Base-by-base conservation (phyloP, 257 asterid genomes). In the Henckelia pumila region DNA sequence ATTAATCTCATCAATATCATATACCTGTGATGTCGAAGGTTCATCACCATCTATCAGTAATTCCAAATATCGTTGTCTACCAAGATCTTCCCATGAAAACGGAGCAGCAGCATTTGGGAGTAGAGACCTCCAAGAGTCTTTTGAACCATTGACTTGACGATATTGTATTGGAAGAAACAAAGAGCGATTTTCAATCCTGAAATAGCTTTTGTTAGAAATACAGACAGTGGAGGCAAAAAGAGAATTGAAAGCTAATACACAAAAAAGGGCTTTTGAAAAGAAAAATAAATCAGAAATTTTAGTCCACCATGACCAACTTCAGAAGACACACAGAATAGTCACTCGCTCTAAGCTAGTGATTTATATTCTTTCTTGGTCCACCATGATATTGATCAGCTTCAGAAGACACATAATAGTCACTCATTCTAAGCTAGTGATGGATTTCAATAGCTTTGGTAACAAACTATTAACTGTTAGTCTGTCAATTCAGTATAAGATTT, bases 1-100 rank as follows among this genome's bases (percentile, higher is more conserved):
- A 78, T 76, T 77, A 70, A 83, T 85, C 84, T 88, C 96, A 71
- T 94, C 99, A 72, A 94, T 94, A 75, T 94, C 86, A 63, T 86
- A 94, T 71, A 75, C 84, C 75, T 71, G 88, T 71, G 95, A 81
- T 59, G 84, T 77, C 56, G 67, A 68, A 74, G 92, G 81, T 70
- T 87, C 89, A 55, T 79, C 79, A 49, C 97, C 99, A 83, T 91
- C 95, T 66, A 91, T 69, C 65, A 85, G 57, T 68, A 94, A 77
- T 77, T 91, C 99, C 76, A 94, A 79, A 73, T 66, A 61, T 58
- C 88, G 81, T 65, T 80, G 78, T 71, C 96, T 85, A 67, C 97
- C 95, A 80, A 94, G 89, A 79, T 94, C 99, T 75, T 94, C 96
- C 97, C 97, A 94, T 35, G 91, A 84, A 84, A 91, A 94, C 60